These are phyloP conservation scores for Alectoria sarmentosa DNA, from an alignment of 495 filamentous ascomycete genomes.

Conservation along the genomic window DNA sequence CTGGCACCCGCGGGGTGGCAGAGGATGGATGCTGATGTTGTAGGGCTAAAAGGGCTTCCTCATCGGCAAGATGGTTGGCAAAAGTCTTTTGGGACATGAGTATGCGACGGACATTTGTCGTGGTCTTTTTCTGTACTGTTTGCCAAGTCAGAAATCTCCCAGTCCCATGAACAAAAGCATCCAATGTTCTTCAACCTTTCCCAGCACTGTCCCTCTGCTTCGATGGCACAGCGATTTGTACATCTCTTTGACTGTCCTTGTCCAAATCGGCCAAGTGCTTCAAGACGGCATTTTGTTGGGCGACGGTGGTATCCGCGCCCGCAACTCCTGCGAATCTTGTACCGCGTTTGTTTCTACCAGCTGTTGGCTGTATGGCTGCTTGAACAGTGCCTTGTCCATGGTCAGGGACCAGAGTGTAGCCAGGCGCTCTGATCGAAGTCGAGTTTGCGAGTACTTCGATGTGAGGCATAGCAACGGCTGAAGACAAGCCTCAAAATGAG, in stretches of 20 bases:
- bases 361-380: slow-evolving; percentile 47
- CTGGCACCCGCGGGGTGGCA: slow-evolving; percentile 29
- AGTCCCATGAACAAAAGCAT: not conserved
- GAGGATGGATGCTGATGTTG: slow-evolving; percentile 30
- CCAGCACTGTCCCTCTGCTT: slow-evolving; percentile 37
- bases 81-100: slow-evolving; percentile 90
- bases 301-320: slow-evolving; percentile 56
- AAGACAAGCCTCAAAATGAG: not conserved
- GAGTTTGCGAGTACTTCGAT: slow-evolving; percentile 71
- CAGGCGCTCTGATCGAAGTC: slow-evolving; percentile 60
- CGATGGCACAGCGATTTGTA: slow-evolving; percentile 55
- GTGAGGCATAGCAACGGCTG: slow-evolving; percentile 43
- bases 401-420: slow-evolving; percentile 85
- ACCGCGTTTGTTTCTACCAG: slow-evolving; percentile 55
- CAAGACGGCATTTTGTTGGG: slow-evolving; percentile 68
- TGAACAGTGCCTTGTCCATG: slow-evolving; percentile 55
- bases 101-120: slow-evolving; percentile 79
- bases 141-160: slow-evolving; percentile 7
- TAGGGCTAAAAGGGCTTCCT: slow-evolving; percentile 60
- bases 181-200: slow-evolving; percentile 33
- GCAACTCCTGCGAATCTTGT: slow-evolving; percentile 44
- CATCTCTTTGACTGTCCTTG: slow-evolving; percentile 67
- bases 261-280: slow-evolving; percentile 76
- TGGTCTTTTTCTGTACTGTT: slow-evolving; percentile 49
- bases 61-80: slow-evolving; percentile 83